Base-by-base conservation (phyloP, 1,284 basidiomycete genomes). In the Pyrrhoderma noxium region DNA sequence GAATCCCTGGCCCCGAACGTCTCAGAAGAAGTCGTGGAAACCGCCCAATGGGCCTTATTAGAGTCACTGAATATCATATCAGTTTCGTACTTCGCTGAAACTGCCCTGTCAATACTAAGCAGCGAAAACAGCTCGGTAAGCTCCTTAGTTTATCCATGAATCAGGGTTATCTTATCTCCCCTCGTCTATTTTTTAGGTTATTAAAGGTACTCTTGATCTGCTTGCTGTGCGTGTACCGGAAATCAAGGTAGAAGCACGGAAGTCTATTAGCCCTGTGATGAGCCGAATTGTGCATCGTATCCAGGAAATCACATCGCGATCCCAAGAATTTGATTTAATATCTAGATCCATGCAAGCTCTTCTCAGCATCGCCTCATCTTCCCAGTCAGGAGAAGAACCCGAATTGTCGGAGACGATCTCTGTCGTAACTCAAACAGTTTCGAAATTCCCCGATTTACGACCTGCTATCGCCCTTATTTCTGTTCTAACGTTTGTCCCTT, bases 321-420 rank as follows among this genome's bases (percentile, higher is more conserved):
- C 69, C n/a, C 62, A 67, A 5, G 70, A 72, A 9, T 68, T 65
- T 9, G 38, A 64, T 1, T 61, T 78, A 43, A 62, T 67, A n/a
- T 57, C 63, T 5, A 63, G 74, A 37, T 74, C 79, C n/a, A 72
- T 89, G 46, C 65, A 67, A 8, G 82, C 85, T 35, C 41, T 3
- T 62, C 93, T 51, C 70, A 73, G 35, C 0, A 72, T 93, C 47
- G 77, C 75, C 14, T 61, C 69, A 0, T 81, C 85, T 0, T 68
- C 82, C 36, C 68, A 73, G 42, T 53, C 76, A 0, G 77, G 79
- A 39, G 92, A 95, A 65, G 88, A 92, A 58, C 63, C 70, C 11
- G 61, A 76, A 0, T 62, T 93, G 14, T 69, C 81, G 0, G 72
- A 74, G 21, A 68, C 77, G 7, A 65, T 93, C 3, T 82, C 85